phyloP scores from a whole-genome alignment of 768 basidiomycete species.

The Butyriboletus loyo region DNA sequence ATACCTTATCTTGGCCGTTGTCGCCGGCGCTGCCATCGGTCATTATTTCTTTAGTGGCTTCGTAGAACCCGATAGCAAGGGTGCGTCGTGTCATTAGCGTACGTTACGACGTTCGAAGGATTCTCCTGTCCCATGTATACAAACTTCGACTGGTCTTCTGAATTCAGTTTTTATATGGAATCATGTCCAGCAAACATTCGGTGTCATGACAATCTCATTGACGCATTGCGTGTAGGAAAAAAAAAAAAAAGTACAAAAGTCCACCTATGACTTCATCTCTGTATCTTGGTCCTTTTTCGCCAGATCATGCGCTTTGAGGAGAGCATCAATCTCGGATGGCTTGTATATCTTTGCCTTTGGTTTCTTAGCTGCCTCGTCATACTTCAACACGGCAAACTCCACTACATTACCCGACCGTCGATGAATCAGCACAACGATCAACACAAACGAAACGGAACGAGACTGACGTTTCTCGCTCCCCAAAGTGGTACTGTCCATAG shows the following conservation, averaged over 20 bases:
- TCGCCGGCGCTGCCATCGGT: constrained; percentile 78
- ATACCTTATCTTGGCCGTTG: constrained; percentile 80
- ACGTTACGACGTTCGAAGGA: background rate
- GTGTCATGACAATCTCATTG: background rate
- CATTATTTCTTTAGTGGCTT: constrained; percentile 73
- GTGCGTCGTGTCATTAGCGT: constrained; percentile 75
- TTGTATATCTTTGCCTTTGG: constrained; percentile 91
- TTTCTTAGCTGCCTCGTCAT: constrained; percentile 71
- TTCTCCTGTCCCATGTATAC: background rate
- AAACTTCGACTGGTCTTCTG: background rate
- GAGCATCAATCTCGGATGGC: constrained; percentile 82
- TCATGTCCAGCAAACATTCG: background rate
- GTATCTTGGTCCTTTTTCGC: constrained; percentile 85
- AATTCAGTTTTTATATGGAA: background rate
- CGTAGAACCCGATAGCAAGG: constrained; percentile 66
- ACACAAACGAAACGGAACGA: constrained; percentile 21
- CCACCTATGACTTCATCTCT: constrained; percentile 60
- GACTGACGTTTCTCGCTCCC: constrained; percentile 91
- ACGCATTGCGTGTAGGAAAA: background rate
- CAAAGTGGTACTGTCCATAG: constrained; percentile 97
- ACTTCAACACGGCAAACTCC: constrained; percentile 91
- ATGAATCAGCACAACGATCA: background rate
- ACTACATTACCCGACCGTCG: constrained; percentile 47
- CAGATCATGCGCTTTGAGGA: constrained; percentile 74
- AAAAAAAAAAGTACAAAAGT: constrained; percentile 8